phyloP scores from a whole-genome alignment of 306 rosid genomes.

The Sindora glabra region DNA sequence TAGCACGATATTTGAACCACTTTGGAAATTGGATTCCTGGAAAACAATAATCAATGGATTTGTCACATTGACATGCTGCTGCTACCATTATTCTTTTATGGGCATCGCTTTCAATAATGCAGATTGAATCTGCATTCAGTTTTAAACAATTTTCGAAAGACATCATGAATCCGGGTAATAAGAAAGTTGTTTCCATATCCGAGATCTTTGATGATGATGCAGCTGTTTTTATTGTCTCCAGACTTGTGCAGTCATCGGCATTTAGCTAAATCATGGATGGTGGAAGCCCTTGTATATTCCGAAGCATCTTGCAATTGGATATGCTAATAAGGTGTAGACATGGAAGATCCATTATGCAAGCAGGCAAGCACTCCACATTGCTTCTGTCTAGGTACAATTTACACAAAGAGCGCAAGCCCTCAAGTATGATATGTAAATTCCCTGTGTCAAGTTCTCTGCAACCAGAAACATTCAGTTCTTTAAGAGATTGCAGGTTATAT shows the following conservation, averaged over 20 bases:
- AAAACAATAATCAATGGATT: too few relatives aligned
- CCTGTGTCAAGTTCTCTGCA: not conserved
- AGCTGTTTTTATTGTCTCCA: not conserved
- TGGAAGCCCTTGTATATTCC: not conserved
- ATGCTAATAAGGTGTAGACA: too few relatives aligned
- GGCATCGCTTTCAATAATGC: too few relatives aligned
- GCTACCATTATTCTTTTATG: too few relatives aligned
- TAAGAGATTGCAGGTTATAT: not conserved
- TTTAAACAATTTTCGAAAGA: too few relatives aligned
- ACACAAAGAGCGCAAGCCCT: not conserved
- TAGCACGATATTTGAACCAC: not conserved
- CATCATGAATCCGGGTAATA: not conserved
- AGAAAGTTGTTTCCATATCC: not conserved
- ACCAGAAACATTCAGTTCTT: not conserved
- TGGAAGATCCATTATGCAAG: too few relatives aligned
- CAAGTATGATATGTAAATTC: not conserved
- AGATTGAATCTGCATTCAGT: too few relatives aligned
- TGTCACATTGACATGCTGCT: too few relatives aligned
- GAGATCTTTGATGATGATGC: not conserved
- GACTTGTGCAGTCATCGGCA: not conserved
- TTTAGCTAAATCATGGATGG: not conserved
- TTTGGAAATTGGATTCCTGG: slow-evolving; percentile 9
- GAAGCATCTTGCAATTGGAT: too few relatives aligned
- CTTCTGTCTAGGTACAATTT: not conserved
- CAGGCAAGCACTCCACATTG: too few relatives aligned